These are phyloP conservation scores for Eucalyptus sideroxylon DNA, from an alignment of 345 rosid genomes.

Conservation along the genomic window DNA sequence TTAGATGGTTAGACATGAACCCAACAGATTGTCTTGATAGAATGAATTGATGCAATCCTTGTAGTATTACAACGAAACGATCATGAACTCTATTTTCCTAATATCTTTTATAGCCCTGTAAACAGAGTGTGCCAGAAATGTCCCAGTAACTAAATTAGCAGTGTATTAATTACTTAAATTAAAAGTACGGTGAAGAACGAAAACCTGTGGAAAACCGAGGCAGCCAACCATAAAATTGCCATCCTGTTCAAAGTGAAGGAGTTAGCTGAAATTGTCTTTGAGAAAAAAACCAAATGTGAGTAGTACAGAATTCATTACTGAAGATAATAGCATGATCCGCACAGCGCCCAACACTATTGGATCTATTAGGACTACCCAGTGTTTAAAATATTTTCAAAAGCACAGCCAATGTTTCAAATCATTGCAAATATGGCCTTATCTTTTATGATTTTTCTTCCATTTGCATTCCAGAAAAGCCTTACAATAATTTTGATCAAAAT, in stretches of 20 bases:
- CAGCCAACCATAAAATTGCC: conserved; percentile 96
- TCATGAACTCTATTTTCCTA: background rate
- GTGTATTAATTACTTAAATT: background rate
- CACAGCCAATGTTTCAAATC: background rate
- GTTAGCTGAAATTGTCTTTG: background rate
- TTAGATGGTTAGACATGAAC: background rate
- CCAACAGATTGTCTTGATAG: background rate
- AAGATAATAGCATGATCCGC: background rate
- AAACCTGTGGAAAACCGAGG: conserved; percentile 75
- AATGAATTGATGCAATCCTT: background rate
- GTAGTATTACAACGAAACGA: background rate
- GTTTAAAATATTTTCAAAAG: background rate
- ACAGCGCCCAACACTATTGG: background rate
- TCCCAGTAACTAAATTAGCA: background rate
- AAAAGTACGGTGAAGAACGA: background rate
- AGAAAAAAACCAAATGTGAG: background rate
- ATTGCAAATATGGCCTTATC: background rate
- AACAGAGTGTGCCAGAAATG: background rate
- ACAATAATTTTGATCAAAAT: background rate
- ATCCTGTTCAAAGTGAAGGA: conserved; percentile 37
- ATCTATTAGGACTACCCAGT: background rate
- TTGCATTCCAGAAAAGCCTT: background rate
- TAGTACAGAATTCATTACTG: background rate
- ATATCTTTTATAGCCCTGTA: background rate
- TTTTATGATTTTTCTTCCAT: background rate